phyloP scores from a whole-genome alignment of 345 rosid genomes.

The Eucalyptus cloeziana region DNA sequence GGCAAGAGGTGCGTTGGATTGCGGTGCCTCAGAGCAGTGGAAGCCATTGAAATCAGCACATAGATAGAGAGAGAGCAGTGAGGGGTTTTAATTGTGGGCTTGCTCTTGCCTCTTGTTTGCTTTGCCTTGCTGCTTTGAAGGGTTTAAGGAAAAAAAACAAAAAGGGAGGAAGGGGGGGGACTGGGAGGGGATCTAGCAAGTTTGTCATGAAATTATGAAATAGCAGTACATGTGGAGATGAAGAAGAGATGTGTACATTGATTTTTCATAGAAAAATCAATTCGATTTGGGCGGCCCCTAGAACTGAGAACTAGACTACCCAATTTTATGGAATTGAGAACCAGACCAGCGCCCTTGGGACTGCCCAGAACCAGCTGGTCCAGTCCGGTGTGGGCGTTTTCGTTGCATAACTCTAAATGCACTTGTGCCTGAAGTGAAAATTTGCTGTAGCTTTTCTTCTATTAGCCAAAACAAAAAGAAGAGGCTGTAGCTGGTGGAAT shows the following conservation, averaged over 20 bases:
- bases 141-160: not conserved
- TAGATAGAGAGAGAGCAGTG: not conserved
- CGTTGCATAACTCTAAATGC: not conserved
- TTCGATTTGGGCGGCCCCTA: not conserved
- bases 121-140: not conserved
- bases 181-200: not conserved
- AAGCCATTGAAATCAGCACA: not conserved
- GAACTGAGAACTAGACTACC: not conserved
- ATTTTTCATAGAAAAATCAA: not conserved
- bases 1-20: not conserved
- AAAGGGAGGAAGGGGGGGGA: rapidly evolving
- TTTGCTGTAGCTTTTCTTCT: not conserved
- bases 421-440: not conserved
- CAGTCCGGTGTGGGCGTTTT: not conserved
- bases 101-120: not conserved
- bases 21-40: not conserved
- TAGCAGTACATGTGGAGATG: not conserved
- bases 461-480: not conserved
- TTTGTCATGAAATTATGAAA: not conserved
- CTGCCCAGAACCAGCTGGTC: not conserved
- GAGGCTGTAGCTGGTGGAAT: not conserved
- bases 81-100: not conserved
- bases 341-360: not conserved
- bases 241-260: not conserved
- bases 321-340: not conserved